Percentiles rank a stretch among this genome's conserved stretches.
Conservation (phyloP, 2,329 filamentous ascomycete genomes). For the Diplodia sapinea region DNA sequence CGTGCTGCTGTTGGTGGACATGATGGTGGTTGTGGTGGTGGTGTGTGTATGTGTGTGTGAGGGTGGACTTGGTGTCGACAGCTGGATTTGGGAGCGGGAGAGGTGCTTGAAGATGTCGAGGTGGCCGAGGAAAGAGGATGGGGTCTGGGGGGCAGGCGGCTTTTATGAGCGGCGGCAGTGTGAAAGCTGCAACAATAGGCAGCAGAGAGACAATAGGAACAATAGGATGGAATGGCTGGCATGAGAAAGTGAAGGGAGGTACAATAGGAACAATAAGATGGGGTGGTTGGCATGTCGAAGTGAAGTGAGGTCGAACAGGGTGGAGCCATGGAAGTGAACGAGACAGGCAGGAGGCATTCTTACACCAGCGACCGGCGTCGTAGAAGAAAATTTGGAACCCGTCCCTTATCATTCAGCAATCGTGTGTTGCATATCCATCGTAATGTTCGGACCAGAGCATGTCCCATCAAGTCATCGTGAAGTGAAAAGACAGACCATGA, state of each 20-base stretch:
- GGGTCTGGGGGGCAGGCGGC: neutral
- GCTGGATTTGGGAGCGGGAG: too few species aligned
- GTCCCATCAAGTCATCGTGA: neutral
- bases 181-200: neutral
- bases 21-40: too few species aligned
- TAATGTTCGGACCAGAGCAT: neutral
- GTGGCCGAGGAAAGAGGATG: neutral
- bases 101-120: too few species aligned
- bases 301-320: neutral
- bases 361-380: neutral
- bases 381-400: neutral
- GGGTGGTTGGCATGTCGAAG: neutral
- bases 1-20: too few species aligned
- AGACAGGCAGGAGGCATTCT: neutral
- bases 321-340: too few species aligned
- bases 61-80: too few species aligned
- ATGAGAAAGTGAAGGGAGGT: neutral
- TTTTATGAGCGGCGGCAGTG: neutral
- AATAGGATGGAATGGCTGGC: neutral
- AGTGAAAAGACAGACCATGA: neutral
- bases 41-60: too few species aligned
- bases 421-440: conserved; percentile 2
- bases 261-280: neutral
- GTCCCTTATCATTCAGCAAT: conserved; percentile 12
- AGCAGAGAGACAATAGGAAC: neutral